phyloP scores from a whole-genome alignment of 2,329 filamentous ascomycete species.

The Nothophaeocryptopus gaeumannii region DNA sequence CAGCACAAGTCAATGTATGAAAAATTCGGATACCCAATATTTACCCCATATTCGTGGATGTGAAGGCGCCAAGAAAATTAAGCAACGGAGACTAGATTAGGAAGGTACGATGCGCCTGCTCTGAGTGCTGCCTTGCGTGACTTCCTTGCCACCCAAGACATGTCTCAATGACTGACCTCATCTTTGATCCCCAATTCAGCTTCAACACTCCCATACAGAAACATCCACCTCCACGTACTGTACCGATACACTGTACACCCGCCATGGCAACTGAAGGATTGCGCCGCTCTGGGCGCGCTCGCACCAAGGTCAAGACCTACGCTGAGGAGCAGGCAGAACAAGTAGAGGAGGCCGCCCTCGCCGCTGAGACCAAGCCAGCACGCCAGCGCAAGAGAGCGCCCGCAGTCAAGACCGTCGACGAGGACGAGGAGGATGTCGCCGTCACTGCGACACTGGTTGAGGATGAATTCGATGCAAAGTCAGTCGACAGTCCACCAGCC shows the following conservation, averaged over 20 bases:
- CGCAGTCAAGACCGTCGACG: neutral
- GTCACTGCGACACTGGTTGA: neutral
- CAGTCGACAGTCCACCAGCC: neutral
- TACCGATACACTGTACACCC: neutral
- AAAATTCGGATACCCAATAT: too few relatives aligned
- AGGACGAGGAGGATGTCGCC: conserved; percentile 1
- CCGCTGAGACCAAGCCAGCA: neutral
- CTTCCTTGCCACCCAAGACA: neutral
- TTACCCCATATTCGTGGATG: too few relatives aligned
- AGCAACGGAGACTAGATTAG: too few relatives aligned
- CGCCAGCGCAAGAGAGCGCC: conserved; percentile 2
- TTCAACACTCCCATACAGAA: neutral
- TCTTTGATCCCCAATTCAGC: neutral
- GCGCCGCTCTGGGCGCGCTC: conserved; percentile 20
- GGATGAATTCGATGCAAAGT: conserved; percentile 1
- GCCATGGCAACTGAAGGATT: conserved; percentile 8
- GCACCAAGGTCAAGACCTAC: conserved; percentile 20
- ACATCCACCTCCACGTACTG: neutral
- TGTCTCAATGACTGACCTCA: neutral
- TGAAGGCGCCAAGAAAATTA: too few relatives aligned
- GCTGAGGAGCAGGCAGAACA: conserved; percentile 23
- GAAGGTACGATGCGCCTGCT: too few relatives aligned
- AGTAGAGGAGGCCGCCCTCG: neutral
- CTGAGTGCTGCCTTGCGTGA: neutral
- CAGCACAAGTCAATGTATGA: too few relatives aligned